phyloP scores from a whole-genome alignment of 1,284 basidiomycete genomes.

The Microbotryum intermedium region DNA sequence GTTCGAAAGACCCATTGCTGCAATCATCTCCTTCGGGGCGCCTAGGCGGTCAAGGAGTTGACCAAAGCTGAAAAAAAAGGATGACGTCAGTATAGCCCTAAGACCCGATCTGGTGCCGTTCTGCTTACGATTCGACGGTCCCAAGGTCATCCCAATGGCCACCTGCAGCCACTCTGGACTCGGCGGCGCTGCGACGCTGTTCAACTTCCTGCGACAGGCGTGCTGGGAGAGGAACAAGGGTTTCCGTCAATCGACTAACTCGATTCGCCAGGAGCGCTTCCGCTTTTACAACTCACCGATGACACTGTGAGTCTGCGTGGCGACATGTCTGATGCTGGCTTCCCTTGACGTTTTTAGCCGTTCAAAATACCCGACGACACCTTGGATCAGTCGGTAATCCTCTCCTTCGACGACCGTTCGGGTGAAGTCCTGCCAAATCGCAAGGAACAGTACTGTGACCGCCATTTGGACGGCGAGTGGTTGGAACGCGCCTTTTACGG shows the following conservation, averaged over 20 bases:
- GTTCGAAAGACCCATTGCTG: neutral
- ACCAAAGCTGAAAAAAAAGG: slow-evolving; percentile 7
- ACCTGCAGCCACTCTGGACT: neutral
- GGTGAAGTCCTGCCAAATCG: slow-evolving; percentile 21
- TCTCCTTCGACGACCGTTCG: slow-evolving; percentile 1
- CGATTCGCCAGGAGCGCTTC: neutral
- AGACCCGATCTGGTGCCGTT: neutral
- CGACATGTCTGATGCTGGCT: slow-evolving; percentile 17
- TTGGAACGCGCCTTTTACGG: slow-evolving; percentile 22
- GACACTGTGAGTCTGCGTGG: slow-evolving; percentile 18
- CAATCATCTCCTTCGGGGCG: neutral
- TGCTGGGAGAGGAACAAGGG: too few relatives aligned
- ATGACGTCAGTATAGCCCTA: neutral
- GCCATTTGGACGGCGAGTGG: slow-evolving; percentile 10
- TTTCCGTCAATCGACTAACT: too few relatives aligned
- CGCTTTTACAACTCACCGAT: slow-evolving; percentile 17
- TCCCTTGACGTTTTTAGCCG: slow-evolving; percentile 6
- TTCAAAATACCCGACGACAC: slow-evolving; percentile 18
- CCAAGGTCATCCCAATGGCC: neutral
- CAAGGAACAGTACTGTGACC: slow-evolving; percentile 21
- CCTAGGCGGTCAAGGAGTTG: slow-evolving; percentile 25
- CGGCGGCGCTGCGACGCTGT: too few relatives aligned
- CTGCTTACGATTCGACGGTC: slow-evolving; percentile 1
- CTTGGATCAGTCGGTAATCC: slow-evolving; percentile 22
- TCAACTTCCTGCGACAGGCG: too few relatives aligned